Conservation (phyloP, 768 basidiomycete species). For the Naganishia randhawae region DNA sequence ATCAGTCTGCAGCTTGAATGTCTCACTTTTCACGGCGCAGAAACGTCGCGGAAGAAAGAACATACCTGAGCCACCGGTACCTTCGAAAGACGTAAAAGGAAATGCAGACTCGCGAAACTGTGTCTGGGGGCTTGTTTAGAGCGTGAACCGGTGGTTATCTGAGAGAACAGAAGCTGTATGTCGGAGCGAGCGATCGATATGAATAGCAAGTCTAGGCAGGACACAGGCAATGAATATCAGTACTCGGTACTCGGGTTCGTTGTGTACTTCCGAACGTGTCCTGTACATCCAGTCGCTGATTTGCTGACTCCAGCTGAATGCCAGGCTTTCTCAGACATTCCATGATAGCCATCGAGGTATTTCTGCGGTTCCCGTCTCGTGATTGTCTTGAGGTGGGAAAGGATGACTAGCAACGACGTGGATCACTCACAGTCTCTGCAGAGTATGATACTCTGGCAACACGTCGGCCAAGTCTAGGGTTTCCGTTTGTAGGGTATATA, state of each 20-base stretch:
- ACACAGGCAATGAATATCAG: background rate
- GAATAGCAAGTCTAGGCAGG: background rate
- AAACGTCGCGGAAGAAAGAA: background rate
- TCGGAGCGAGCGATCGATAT: background rate
- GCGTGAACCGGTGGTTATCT: background rate
- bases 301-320: background rate
- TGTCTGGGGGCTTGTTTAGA: background rate
- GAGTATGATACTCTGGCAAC: no score
- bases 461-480: no score
- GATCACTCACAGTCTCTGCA: background rate
- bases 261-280: no score
- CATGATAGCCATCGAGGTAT: background rate
- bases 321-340: background rate
- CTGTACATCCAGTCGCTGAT: no score
- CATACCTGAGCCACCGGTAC: background rate
- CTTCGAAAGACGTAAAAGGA: background rate
- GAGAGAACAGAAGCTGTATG: background rate
- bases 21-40: slow-evolving; percentile 1
- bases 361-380: background rate
- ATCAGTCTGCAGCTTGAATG: slow-evolving; percentile 11
- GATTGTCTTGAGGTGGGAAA: background rate
- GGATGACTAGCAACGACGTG: background rate
- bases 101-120: background rate
- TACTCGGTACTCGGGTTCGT: no score
- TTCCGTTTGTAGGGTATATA: background rate